phyloP scores from a whole-genome alignment of 148 eudicot genomes.

The Tetragonia tetragonoides region DNA sequence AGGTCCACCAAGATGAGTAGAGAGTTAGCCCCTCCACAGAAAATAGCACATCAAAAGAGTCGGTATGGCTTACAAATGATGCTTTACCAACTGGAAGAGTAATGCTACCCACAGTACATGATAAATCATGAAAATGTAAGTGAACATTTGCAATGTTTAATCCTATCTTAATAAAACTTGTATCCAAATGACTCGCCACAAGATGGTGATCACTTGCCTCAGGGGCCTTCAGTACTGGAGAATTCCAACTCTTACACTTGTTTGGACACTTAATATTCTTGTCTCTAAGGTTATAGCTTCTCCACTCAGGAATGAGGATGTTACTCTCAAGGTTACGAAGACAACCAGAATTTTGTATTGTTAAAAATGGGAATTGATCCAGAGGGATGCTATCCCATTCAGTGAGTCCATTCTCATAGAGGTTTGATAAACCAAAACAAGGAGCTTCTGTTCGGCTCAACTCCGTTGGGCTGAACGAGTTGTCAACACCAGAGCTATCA shows the following conservation, averaged over 20 bases:
- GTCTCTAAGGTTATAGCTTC: conserved; percentile 30
- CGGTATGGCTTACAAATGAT: conserved; percentile 35
- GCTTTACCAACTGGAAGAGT: conserved; percentile 58
- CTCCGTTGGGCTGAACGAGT: conserved; percentile 27
- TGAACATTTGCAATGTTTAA: conserved; percentile 42
- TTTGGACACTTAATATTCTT: conserved; percentile 28
- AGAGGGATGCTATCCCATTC: conserved; percentile 50
- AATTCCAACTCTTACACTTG: conserved; percentile 18
- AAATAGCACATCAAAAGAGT: conserved; percentile 58
- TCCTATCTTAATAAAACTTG: conserved; percentile 30
- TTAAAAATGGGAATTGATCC: conserved; percentile 59
- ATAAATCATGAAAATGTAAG: conserved; percentile 79
- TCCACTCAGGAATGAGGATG: conserved; percentile 46
- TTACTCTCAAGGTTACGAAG: conserved; percentile 38
- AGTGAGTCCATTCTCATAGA: conserved; percentile 38
- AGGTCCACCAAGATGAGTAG: conserved; percentile 61
- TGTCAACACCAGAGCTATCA: conserved; percentile 29
- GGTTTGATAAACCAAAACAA: conserved; percentile 51
- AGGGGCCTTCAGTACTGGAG: conserved; percentile 10
- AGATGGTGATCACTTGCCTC: conserved; percentile 24
- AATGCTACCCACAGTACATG: conserved; percentile 56
- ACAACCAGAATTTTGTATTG: conserved; percentile 40
- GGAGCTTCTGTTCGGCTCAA: conserved; percentile 29
- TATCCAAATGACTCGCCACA: conserved; percentile 12
- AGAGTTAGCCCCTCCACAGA: conserved; percentile 61